Conservation (phyloP, 2,329 filamentous ascomycete genomes). For the Aspergillus sp. region DNA sequence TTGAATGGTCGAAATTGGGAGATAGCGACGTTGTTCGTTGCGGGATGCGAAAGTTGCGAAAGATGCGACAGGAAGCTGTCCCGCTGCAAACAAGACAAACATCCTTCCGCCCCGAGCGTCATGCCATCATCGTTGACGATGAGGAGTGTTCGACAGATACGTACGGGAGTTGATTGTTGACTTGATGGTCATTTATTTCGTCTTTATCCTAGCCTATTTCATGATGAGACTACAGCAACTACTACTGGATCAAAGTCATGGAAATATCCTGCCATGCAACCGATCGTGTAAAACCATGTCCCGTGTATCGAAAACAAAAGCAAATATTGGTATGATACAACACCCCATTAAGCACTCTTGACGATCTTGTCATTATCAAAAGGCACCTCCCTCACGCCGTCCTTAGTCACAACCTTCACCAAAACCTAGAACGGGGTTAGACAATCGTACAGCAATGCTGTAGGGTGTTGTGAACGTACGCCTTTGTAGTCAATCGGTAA, state of each 20-base stretch:
- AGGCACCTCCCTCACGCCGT: slow-evolving; percentile 80
- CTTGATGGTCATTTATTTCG: too few relatives aligned
- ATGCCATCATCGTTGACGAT: neutral
- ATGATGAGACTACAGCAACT: slow-evolving; percentile 6
- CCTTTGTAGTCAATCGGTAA: slow-evolving; percentile 99
- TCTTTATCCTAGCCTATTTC: neutral
- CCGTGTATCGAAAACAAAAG: slow-evolving; percentile 29
- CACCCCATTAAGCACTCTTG: slow-evolving; percentile 42
- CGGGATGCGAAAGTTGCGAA: slow-evolving; percentile 20
- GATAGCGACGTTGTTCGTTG: slow-evolving; percentile 8
- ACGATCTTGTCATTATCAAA: slow-evolving; percentile 74
- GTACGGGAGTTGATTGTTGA: neutral
- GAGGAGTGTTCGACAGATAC: too few relatives aligned
- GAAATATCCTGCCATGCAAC: slow-evolving; percentile 21
- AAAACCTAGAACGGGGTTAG: slow-evolving; percentile 38
- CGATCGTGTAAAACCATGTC: slow-evolving; percentile 22
- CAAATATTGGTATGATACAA: slow-evolving; percentile 30
- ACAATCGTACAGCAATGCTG: slow-evolving; percentile 7
- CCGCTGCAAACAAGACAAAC: slow-evolving; percentile 30
- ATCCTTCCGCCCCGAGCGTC: slow-evolving; percentile 7
- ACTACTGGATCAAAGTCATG: slow-evolving; percentile 16
- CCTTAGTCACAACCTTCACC: slow-evolving; percentile 93
- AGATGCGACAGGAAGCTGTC: slow-evolving; percentile 12
- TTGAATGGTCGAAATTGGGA: slow-evolving; percentile 4
- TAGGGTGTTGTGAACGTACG: slow-evolving; percentile 48